Conservation (phyloP, 257 asterid species). For the Ligustrum vulgare region DNA sequence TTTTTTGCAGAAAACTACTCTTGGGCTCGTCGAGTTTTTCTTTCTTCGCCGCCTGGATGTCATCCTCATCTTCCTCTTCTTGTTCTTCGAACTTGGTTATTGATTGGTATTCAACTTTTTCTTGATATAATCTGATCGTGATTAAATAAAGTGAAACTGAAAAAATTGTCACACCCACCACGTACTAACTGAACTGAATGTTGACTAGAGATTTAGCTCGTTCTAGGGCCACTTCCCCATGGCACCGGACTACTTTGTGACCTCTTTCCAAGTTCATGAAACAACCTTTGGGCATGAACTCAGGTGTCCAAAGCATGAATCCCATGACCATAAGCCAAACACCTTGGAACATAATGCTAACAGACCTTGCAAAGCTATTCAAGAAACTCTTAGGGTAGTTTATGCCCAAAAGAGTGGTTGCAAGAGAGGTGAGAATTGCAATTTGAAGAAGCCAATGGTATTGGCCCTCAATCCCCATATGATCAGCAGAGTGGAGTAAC, state of each 20-base stretch:
- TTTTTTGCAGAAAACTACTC: slow-evolving; percentile 19
- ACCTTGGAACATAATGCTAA: slow-evolving; percentile 46
- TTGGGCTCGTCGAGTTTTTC: slow-evolving; percentile 7
- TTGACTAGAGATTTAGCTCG: slow-evolving; percentile 48
- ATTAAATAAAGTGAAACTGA: slow-evolving; percentile 28
- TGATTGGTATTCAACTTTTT: slow-evolving; percentile 33
- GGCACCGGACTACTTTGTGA: slow-evolving; percentile 44
- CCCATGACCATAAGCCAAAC: slow-evolving; percentile 53
- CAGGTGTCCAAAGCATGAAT: slow-evolving; percentile 47
- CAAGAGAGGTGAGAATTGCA: slow-evolving; percentile 34
- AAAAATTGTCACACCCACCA: slow-evolving; percentile 32
- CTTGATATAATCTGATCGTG: slow-evolving; percentile 19
- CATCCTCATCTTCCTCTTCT: slow-evolving; percentile 23
- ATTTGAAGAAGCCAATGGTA: slow-evolving; percentile 46
- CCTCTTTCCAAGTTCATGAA: slow-evolving; percentile 34
- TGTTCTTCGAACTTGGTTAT: slow-evolving; percentile 23
- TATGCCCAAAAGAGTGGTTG: slow-evolving; percentile 38
- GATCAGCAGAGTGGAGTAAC: slow-evolving; percentile 47
- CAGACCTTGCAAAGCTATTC: slow-evolving; percentile 41
- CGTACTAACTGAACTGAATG: slow-evolving; percentile 43
- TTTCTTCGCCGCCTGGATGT: slow-evolving; percentile 31
- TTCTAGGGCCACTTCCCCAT: slow-evolving; percentile 25
- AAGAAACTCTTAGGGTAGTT: slow-evolving; percentile 37
- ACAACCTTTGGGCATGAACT: slow-evolving; percentile 32
- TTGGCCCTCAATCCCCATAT: slow-evolving; percentile 52